A percentile compares a stretch with the other conserved stretches of the same genome.
Conservation (phyloP, 164 flowering plant genomes). For the Kalanchoe fedtschenkoi region DNA sequence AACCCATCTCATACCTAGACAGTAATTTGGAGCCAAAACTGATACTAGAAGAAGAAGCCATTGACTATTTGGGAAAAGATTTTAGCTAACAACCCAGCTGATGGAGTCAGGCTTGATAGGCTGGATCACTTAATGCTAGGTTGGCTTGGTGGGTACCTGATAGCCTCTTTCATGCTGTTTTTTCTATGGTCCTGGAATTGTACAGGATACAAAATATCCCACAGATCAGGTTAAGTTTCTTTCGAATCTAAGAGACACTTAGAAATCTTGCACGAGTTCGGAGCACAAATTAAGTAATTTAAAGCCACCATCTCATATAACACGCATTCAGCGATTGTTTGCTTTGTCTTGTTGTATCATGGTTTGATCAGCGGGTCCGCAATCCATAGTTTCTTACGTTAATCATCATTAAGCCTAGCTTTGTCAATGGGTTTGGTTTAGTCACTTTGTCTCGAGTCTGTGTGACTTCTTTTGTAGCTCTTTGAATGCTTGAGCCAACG, state of each 20-base stretch:
- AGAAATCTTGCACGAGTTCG: neutral
- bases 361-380: too few relatives aligned
- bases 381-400: too few relatives aligned
- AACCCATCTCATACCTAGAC: neutral
- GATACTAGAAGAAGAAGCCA: neutral
- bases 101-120: conserved; percentile 5
- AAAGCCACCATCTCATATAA: too few relatives aligned
- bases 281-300: too few relatives aligned
- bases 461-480: too few relatives aligned
- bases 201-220: neutral
- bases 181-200: neutral
- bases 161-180: neutral
- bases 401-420: too few relatives aligned
- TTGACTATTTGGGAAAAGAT: neutral
- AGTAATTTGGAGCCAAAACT: neutral
- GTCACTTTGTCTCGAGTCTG: too few relatives aligned
- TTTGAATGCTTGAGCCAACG: too few relatives aligned
- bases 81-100: neutral
- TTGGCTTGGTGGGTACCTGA: conserved; percentile 3
- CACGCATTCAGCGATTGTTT: too few relatives aligned
- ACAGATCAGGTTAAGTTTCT: neutral
- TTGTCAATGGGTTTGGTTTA: too few relatives aligned
- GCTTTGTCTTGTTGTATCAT: too few relatives aligned
- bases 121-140: conserved; percentile 4
- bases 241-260: neutral